Evolutionary conservation across 2,329 filamentous ascomycete genomes (phyloP).

Genomic region (Cladosporium austrohemisphaericum): DNA sequence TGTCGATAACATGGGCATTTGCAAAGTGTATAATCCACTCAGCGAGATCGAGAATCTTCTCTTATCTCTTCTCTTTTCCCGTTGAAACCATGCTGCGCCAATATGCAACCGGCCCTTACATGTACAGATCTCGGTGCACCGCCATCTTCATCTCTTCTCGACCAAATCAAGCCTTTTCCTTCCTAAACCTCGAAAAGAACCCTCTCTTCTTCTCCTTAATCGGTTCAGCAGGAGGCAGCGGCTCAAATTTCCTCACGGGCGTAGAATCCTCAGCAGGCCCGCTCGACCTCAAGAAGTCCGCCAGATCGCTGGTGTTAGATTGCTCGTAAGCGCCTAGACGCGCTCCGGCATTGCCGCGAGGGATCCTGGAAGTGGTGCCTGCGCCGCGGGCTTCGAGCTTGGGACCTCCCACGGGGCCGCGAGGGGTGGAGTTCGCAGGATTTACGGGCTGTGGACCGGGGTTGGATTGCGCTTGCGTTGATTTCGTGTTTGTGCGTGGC

Average conservation of each 20-base stretch:
- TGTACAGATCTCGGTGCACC: too few species aligned
- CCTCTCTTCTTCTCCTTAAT: slow-evolving; percentile 9
- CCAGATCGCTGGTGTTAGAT: slow-evolving; percentile 38
- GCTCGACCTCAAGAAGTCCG: slow-evolving; percentile 28
- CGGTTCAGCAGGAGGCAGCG: not conserved
- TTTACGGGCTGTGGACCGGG: slow-evolving; percentile 12
- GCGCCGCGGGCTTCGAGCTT: slow-evolving; percentile 17
- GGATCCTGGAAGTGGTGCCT: slow-evolving; percentile 25
- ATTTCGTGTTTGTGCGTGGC: not conserved
- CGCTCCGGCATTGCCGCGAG: slow-evolving; percentile 17
- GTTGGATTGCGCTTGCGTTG: not conserved
- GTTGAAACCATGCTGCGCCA: too few species aligned
- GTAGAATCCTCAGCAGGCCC: not conserved
- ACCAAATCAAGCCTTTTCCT: not conserved
- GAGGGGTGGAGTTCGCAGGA: slow-evolving; percentile 13
- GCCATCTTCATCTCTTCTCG: too few species aligned
- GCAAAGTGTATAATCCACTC: too few species aligned
- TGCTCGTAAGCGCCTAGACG: slow-evolving; percentile 15
- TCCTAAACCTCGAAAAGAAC: slow-evolving; percentile 10
- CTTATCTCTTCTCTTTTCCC: too few species aligned
- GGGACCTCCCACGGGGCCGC: slow-evolving; percentile 15
- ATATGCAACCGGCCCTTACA: too few species aligned
- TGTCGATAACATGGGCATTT: too few species aligned
- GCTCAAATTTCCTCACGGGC: not conserved
- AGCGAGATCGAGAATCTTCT: too few species aligned